phyloP scores from a whole-genome alignment of 345 rosid species.

The Salix koriyanagi region DNA sequence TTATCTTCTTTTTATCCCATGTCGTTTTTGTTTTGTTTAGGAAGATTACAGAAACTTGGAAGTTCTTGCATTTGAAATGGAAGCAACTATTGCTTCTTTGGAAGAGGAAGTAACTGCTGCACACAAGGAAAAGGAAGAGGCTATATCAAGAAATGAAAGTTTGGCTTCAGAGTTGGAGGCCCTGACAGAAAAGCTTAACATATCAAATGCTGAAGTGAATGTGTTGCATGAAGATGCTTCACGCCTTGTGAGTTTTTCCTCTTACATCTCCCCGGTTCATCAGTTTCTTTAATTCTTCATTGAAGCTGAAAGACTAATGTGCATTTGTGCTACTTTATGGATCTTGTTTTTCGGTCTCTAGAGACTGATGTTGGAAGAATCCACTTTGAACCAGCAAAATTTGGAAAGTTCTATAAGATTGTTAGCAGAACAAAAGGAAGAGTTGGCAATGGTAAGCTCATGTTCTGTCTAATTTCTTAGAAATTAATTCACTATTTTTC shows the following conservation, averaged over 20 bases:
- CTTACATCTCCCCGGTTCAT: not conserved
- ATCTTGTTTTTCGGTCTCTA: constrained; percentile 27
- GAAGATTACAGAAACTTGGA: constrained; percentile 72
- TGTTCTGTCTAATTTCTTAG: not conserved
- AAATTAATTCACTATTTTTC: not conserved
- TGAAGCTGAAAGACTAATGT: not conserved
- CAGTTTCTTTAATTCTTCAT: not conserved
- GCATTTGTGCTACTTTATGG: not conserved
- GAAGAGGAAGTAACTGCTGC: constrained; percentile 65
- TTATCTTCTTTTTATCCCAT: constrained; percentile 7
- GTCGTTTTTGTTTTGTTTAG: constrained; percentile 35
- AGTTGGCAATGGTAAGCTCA: constrained; percentile 69
- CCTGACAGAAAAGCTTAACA: constrained; percentile 39
- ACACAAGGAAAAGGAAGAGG: constrained; percentile 52
- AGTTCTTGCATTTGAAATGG: constrained; percentile 91
- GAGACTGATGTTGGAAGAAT: constrained; percentile 58
- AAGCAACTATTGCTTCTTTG: constrained; percentile 74
- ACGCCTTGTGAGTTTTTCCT: constrained; percentile 43
- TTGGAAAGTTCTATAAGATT: constrained; percentile 46
- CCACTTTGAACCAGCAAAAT: constrained; percentile 46
- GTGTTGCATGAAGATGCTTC: constrained; percentile 48
- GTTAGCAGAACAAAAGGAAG: constrained; percentile 77
- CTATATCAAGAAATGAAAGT: constrained; percentile 40
- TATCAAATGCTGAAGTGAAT: constrained; percentile 47
- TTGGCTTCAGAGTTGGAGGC: constrained; percentile 53